Percentiles rank a stretch among this genome's conserved stretches.
Conservation (phyloP, 768 basidiomycete genomes). For the Lanmaoa rubissima region DNA sequence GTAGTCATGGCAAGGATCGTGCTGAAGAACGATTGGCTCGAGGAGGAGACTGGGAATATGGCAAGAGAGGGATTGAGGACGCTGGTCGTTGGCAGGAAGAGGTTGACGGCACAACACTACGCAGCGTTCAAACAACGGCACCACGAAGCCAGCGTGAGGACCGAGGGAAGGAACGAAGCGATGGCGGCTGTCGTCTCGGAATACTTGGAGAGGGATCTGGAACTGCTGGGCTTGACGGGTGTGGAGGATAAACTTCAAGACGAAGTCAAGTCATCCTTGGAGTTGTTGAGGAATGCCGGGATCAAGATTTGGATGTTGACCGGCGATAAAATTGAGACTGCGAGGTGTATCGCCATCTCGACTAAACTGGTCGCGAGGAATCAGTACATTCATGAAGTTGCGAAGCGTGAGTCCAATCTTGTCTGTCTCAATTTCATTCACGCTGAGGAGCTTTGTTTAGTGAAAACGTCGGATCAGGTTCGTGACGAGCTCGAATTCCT, state of each 20-base stretch:
- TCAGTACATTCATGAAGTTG: slow-evolving; percentile 96
- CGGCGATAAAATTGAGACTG: slow-evolving; percentile 98
- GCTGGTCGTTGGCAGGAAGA: slow-evolving; percentile 86
- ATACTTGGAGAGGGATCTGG: slow-evolving; percentile 84
- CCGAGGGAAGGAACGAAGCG: slow-evolving; percentile 80
- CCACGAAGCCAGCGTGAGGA: slow-evolving; percentile 73
- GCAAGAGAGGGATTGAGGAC: slow-evolving; percentile 94
- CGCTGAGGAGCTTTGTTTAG: slow-evolving; percentile 41
- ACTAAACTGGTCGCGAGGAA: slow-evolving; percentile 94
- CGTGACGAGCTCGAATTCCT: slow-evolving; percentile 90
- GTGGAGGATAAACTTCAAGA: slow-evolving; percentile 99
- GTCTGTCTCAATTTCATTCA: background rate
- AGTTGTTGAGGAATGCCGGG: slow-evolving; percentile 90
- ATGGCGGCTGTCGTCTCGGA: slow-evolving; percentile 73
- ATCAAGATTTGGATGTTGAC: slow-evolving; percentile 99
- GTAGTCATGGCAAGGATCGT: slow-evolving; percentile 97
- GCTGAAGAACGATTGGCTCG: slow-evolving; percentile 96
- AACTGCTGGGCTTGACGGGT: slow-evolving; percentile 92
- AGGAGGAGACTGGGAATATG: slow-evolving; percentile 99
- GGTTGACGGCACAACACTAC: slow-evolving; percentile 67
- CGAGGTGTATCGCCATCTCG: slow-evolving; percentile 96
- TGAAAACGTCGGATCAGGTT: slow-evolving; percentile 79
- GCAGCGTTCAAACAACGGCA: slow-evolving; percentile 68
- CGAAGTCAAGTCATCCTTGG: slow-evolving; percentile 91
- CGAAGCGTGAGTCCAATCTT: slow-evolving; percentile 60